phyloP scores from a whole-genome alignment of 768 basidiomycete species.

The Boletus barrowsii region DNA sequence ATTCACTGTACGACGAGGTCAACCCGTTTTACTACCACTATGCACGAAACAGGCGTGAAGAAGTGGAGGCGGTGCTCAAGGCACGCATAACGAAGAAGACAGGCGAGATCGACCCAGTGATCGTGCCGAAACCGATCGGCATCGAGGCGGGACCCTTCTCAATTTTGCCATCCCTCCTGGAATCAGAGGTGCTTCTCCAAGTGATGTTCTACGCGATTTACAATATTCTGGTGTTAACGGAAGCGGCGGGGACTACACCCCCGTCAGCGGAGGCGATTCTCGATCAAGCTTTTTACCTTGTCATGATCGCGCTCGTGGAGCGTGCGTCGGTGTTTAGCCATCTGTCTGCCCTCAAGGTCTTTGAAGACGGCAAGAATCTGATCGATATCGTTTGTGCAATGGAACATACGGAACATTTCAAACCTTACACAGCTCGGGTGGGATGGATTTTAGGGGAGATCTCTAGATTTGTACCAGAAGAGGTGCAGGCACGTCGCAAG shows the following conservation, averaged over 20 bases:
- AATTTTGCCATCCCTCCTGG: constrained; percentile 58
- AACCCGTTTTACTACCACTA: constrained; percentile 97
- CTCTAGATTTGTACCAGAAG: constrained; percentile 50
- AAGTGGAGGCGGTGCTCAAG: constrained; percentile 76
- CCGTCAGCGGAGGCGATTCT: constrained; percentile 86
- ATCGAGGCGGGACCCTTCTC: constrained; percentile 70
- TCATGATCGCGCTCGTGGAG: constrained; percentile 83
- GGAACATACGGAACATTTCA: constrained; percentile 76
- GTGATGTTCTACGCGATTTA: constrained; percentile 80
- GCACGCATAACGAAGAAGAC: constrained; percentile 64
- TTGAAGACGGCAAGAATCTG: constrained; percentile 59
- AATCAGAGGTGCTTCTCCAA: constrained; percentile 70
- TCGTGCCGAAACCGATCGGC: constrained; percentile 69
- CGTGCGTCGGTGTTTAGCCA: constrained; percentile 58
- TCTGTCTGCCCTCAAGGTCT: constrained; percentile 51
- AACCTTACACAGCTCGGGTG: constrained; percentile 65
- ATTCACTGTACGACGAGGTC: constrained; percentile 80
- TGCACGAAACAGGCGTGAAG: constrained; percentile 88
- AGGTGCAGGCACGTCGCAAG: constrained; percentile 50
- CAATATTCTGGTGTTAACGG: constrained; percentile 68
- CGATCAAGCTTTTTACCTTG: constrained; percentile 82
- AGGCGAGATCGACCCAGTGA: constrained; percentile 60
- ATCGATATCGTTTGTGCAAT: constrained; percentile 72
- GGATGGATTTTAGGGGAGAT: constrained; percentile 73
- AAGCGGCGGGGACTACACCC: constrained; percentile 55